phyloP scores from a whole-genome alignment of 108 stramenopile species.

The Chaetoceros muelleri region DNA sequence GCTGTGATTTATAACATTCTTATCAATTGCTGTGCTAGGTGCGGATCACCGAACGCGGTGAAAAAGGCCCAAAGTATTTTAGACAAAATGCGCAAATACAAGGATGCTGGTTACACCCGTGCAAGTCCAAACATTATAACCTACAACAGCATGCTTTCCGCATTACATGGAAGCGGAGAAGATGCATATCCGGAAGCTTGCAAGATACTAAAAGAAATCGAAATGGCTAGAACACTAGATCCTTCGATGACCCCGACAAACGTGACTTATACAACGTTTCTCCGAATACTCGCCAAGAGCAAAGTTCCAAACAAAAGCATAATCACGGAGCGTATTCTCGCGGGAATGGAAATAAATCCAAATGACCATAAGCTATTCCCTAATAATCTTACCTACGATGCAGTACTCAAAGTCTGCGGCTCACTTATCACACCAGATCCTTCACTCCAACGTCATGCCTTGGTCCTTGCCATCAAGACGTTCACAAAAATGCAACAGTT shows the following conservation, averaged over 20 bases:
- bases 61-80: conserved; percentile 39
- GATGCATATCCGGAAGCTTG: not conserved
- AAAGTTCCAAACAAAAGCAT: not conserved
- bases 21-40: conserved; percentile 56
- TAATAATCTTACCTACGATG: not conserved
- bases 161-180: not conserved
- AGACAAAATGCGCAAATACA: conserved; percentile 33
- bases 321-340: not conserved
- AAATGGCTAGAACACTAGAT: not conserved
- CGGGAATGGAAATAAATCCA: not conserved
- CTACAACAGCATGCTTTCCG: not conserved
- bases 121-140: not conserved
- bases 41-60: conserved; percentile 30
- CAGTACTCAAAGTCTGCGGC: not conserved
- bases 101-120: conserved; percentile 7
- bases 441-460: not conserved
- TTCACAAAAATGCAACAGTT: not conserved
- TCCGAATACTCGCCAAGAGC: not conserved
- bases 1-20: conserved; percentile 44
- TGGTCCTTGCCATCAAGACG: not conserved
- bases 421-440: not conserved
- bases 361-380: not conserved
- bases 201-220: not conserved
- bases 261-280: not conserved
- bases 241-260: not conserved